Base-by-base conservation (phyloP, 176 grass and related monocot genomes). In the Phragmites australis region DNA sequence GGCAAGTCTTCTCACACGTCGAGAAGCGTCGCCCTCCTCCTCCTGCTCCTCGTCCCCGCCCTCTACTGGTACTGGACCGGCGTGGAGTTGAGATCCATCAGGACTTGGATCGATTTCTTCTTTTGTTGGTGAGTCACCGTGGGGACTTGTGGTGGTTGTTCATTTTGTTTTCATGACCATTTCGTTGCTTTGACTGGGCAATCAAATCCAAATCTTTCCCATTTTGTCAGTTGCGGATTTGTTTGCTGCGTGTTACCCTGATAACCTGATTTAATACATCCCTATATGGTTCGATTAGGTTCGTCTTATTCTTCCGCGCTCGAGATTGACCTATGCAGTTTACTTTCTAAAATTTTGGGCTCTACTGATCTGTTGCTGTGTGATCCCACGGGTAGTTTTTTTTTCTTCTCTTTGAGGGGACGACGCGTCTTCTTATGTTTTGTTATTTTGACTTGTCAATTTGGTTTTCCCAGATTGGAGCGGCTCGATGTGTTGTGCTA, bases 391-490 rank as follows among this genome's bases (percentile, higher is more conserved):
- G 9, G 55, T 2, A 34, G 63, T 1, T 5, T 6, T 15, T 41
- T 49, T 10, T 19, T 70, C 44, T 51, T 58, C n/a, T 49, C 48
- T 45, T 29, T 23, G 27, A 60, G 4, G 9, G 3, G 26, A 30
- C 18, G 19, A 73, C 0, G 62, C n/a, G 11, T 70, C 26, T 81
- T 84, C 55, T 22, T 25, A 0, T 53, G 21, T 9, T 59, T 66
- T 59, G 29, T 41, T 52, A 9, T 45, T 13, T 58, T 54, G 19
- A 21, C 53, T 43, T 44, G 5, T 27, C 82, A 29, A 19, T 61
- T 70, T 49, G 27, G 18, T 81, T 54, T 32, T 45, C 3, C 45
- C 87, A 89, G 70, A 44, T 61, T 50, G 18, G 27, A 63, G 70
- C 16, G 2, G 81, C 70, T 84, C 26, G 37, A 63, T 84, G 75